Evolutionary conservation across 768 basidiomycete species (phyloP), one percentile per base, ranked within the genome.

Genomic region (Suillus weaverae): DNA sequence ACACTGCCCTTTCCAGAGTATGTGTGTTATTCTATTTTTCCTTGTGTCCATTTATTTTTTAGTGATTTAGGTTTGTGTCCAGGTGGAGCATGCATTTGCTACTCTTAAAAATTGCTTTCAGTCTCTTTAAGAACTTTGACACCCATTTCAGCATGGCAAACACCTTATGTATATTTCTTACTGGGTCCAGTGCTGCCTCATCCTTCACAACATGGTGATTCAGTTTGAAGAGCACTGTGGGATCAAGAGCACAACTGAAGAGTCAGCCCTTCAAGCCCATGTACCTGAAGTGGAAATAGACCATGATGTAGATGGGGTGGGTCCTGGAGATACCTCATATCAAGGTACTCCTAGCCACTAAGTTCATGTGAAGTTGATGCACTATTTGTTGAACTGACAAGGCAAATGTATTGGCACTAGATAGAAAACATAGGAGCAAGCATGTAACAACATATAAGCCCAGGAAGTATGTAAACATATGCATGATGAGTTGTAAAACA

Each of bases 181-280:
- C 36, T 62, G 50, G 50, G 38, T 56, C 4, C 4, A 41, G n/a
- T 62, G 50, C 26, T 62, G 48, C 36, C 7, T 62, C 14, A 53
- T 62, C 20, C 50, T 62, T 20, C 62, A 62, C 50, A 62, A 62
- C 33, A 50, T 54, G 30, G 30, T 54, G 13, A 36, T 62, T 55
- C 5, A 3, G 5, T 61, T 61, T 46, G 30, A 44, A 48, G 60
- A 44, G 20, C 43, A 44, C 43, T 1, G 1, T 44, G 43, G 43
- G 43, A 44, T 44, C 9, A 44, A 44, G 43, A 20, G 20, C 20
- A 44, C 43, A 18, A n/a, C 43, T 44, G 43, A 44, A 44, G 43
- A 44, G 20, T 20, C 43, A 44, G 43, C 43, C 43, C 43, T 44
- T 6, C 8, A 44, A 20, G 43, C 43, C 43, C 8, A 44, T 44